phyloP scores from a whole-genome alignment of 1,284 basidiomycete genomes.

The Marasmius oreades region DNA sequence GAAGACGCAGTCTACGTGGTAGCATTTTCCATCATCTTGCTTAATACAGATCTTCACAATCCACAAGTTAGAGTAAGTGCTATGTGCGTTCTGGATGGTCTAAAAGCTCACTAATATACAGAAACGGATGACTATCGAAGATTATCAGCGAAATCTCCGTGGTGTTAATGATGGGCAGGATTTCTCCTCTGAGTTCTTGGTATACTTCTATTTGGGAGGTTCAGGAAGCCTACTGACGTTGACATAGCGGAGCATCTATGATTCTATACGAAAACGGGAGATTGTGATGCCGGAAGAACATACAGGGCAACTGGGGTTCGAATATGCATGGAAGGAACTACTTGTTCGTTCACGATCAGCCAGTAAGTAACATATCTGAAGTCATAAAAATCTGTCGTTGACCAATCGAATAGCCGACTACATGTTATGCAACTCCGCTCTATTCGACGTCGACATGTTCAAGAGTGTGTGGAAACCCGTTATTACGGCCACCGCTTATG shows the following conservation, averaged over 20 bases:
- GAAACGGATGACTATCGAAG: slow-evolving; percentile 96
- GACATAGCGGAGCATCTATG: slow-evolving; percentile 80
- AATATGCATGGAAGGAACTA: slow-evolving; percentile 98
- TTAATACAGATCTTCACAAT: slow-evolving; percentile 97
- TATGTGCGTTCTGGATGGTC: neutral
- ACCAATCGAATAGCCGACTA: slow-evolving; percentile 54
- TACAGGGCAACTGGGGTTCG: slow-evolving; percentile 94
- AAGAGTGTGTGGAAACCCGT: slow-evolving; percentile 87
- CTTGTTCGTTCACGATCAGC: slow-evolving; percentile 79
- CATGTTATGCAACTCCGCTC: slow-evolving; percentile 73
- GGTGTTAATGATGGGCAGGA: slow-evolving; percentile 89
- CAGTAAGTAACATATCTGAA: slow-evolving; percentile 42
- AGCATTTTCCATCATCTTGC: slow-evolving; percentile 95
- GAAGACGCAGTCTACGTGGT: slow-evolving; percentile 95
- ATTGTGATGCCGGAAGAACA: slow-evolving; percentile 99
- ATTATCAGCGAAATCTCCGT: slow-evolving; percentile 89
- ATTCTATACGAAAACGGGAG: slow-evolving; percentile 91
- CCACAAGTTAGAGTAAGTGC: slow-evolving; percentile 82
- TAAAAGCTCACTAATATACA: slow-evolving; percentile 26
- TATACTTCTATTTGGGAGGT: slow-evolving; percentile 34
- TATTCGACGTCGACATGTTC: slow-evolving; percentile 94
- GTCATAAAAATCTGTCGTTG: slow-evolving; percentile 8
- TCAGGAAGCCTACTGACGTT: slow-evolving; percentile 11
- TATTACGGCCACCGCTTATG: slow-evolving; percentile 87
- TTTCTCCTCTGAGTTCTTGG: slow-evolving; percentile 85